These are phyloP conservation scores for Phaeophleospora eucalypticola DNA, from an alignment of 2,329 filamentous ascomycete species.

Conservation along the genomic window DNA sequence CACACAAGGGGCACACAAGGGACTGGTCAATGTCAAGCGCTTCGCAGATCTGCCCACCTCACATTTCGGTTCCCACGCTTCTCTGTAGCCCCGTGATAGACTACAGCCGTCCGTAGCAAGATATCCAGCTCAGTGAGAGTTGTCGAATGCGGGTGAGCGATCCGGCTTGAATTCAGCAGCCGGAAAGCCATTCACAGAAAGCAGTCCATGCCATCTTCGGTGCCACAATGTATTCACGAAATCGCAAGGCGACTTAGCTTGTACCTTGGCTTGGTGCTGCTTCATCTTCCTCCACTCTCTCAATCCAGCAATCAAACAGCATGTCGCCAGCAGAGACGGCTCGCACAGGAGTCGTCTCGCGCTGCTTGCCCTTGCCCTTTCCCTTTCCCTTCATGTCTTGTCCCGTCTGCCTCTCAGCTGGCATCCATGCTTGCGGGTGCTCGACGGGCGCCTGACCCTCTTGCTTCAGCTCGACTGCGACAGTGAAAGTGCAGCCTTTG, in stretches of 20 bases:
- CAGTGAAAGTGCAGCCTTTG: conserved; percentile 65
- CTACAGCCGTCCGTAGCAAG: too few relatives aligned
- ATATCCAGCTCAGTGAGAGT: too few relatives aligned
- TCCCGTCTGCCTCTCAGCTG: conserved; percentile 47
- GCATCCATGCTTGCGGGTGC: conserved; percentile 58
- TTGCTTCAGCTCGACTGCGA: conserved; percentile 69
- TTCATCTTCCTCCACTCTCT: conserved; percentile 51
- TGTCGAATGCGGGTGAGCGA: conserved; percentile 38
- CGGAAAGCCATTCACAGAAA: conserved; percentile 28
- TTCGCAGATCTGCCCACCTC: too few relatives aligned
- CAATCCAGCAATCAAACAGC: conserved; percentile 65
- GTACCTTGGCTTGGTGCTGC: too few relatives aligned
- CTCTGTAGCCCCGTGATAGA: too few relatives aligned
- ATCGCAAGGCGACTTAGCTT: too few relatives aligned
- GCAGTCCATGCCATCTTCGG: conserved; percentile 37
- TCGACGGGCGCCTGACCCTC: conserved; percentile 47
- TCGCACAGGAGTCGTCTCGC: conserved; percentile 57
- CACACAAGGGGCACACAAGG: too few relatives aligned
- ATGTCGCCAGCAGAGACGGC: conserved; percentile 62
- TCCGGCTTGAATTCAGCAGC: conserved; percentile 31
- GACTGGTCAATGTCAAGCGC: too few relatives aligned
- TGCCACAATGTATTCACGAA: conserved; percentile 21
- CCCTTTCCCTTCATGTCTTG: too few relatives aligned
- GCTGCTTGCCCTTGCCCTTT: conserved; percentile 1
- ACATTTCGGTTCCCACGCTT: too few relatives aligned